Base-by-base conservation (phyloP, 129 eudicot genomes). In the Chrysanthemum lavandulifolium region DNA sequence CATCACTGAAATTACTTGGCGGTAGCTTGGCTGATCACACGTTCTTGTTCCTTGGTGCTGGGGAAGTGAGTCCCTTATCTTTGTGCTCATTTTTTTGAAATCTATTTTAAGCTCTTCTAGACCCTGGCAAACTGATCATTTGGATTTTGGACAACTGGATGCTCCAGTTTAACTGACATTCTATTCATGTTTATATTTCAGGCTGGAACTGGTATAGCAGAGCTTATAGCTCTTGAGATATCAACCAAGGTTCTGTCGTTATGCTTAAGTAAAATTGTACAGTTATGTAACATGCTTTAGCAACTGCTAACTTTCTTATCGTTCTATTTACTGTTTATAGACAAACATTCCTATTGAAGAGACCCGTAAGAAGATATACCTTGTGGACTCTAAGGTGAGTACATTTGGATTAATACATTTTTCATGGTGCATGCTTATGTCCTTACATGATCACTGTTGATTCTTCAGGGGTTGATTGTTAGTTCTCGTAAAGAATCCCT, bases 181-280 rank as follows among this genome's bases (percentile, higher is more conserved):
- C 16, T 48, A 13, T 61, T 12, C 61, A 36, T 76, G 58, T 3
- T 69, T 57, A 50, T 60, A 10, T 78, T 83, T 77, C 85, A 89
- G 97, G 96, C 97, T 15, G 96, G 97, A 16, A 92, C 96, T 16
- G 97, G 97, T 33, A 89, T 89, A 68, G 97, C 97, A 11, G 96
- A 89, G 76, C 98, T 92, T 58, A 89, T 92, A 75, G 96, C 98
- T 55, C 98, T 89, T 73, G 98, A 87, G 83, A 92, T 92, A 74
- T 92, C 96, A 57, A 89, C 89, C 65, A 86, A 85, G 95, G 98
- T 92, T 67, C 72, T 19, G 63, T 51, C 19, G 57, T n/a, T 0
- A 18, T 63, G 31, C 66, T 36, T 56, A 33, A 15, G n/a, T 31
- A 52, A 63, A 58, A 54, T 48, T 8, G 16, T 31, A 50, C 61